These are phyloP conservation scores for Picochlorum sp. DNA, from an alignment of 139 green algal genomes.

Conservation along the genomic window DNA sequence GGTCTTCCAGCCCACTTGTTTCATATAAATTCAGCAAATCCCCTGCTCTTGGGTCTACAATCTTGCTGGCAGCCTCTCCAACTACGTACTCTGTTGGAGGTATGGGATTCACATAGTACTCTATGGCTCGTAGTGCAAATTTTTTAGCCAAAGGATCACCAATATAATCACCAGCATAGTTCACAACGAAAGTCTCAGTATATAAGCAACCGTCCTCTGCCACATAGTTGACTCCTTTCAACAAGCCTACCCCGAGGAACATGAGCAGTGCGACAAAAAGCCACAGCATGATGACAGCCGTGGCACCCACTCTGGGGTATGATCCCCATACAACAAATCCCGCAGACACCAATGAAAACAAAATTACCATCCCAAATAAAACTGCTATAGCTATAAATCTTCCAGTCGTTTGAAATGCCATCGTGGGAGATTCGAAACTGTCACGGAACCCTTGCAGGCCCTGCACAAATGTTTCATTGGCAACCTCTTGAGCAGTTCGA, in stretches of 20 bases:
- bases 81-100: slow-evolving; percentile 2
- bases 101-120: slow-evolving; percentile 17
- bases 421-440: slow-evolving; percentile 1
- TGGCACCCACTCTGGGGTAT: not conserved
- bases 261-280: slow-evolving; percentile 21
- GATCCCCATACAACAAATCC: slow-evolving; percentile 2
- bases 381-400: slow-evolving; percentile 23
- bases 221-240: slow-evolving; percentile 11
- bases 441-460: slow-evolving; percentile 5
- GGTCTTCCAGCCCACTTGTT: too few species aligned
- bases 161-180: slow-evolving; percentile 7
- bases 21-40: not conserved
- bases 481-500: not conserved
- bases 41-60: not conserved
- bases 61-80: slow-evolving; percentile 1
- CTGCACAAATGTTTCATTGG: slow-evolving; percentile 5
- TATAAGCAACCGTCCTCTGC: slow-evolving; percentile 17
- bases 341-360: not conserved
- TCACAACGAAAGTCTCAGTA: slow-evolving; percentile 9
- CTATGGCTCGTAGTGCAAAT: not conserved
- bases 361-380: slow-evolving; percentile 18
- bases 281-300: slow-evolving; percentile 15
- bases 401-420: slow-evolving; percentile 13
- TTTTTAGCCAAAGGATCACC: not conserved
- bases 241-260: slow-evolving; percentile 26